These are phyloP conservation scores for Alliaria petiolata DNA, from an alignment of 345 rosid genomes.

Conservation along the genomic window DNA sequence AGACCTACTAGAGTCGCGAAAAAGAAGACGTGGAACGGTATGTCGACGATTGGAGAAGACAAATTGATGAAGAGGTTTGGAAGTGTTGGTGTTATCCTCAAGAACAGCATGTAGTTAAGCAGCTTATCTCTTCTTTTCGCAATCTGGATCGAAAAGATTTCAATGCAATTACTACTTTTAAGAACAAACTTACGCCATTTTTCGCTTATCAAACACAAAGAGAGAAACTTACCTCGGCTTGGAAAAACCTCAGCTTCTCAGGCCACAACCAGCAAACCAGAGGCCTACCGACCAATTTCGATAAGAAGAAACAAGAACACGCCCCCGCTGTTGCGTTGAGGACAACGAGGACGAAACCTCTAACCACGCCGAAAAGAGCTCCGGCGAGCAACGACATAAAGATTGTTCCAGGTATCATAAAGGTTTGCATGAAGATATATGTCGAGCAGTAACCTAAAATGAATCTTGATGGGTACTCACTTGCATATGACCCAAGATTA, in stretches of 20 bases:
- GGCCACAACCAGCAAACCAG: constrained; percentile 93
- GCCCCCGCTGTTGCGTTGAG: constrained; percentile 96
- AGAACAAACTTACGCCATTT: neutral
- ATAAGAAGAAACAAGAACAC: constrained; percentile 86
- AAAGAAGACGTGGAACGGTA: constrained; percentile 93
- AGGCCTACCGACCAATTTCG: constrained; percentile 93
- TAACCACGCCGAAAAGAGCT: constrained; percentile 88
- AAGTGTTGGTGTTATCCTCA: constrained; percentile 88
- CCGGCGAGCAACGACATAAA: constrained; percentile 98
- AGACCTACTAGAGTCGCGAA: constrained; percentile 81
- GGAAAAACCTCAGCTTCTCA: constrained; percentile 83
- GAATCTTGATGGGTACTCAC: constrained; percentile 71
- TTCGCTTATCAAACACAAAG: neutral
- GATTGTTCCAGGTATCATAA: constrained; percentile 98
- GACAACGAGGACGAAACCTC: constrained; percentile 83
- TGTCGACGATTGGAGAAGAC: constrained; percentile 95
- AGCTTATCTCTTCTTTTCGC: constrained; percentile 80
- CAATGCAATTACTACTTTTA: neutral
- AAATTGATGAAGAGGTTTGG: constrained; percentile 97
- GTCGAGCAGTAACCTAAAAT: constrained; percentile 92
- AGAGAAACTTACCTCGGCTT: constrained; percentile 63
- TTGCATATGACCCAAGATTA: constrained; percentile 72
- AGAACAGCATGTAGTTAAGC: constrained; percentile 93
- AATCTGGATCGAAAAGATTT: constrained; percentile 43
- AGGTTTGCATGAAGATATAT: constrained; percentile 98